phyloP scores from a whole-genome alignment of 2,329 filamentous ascomycete genomes.

The Cordyceps farinosa region DNA sequence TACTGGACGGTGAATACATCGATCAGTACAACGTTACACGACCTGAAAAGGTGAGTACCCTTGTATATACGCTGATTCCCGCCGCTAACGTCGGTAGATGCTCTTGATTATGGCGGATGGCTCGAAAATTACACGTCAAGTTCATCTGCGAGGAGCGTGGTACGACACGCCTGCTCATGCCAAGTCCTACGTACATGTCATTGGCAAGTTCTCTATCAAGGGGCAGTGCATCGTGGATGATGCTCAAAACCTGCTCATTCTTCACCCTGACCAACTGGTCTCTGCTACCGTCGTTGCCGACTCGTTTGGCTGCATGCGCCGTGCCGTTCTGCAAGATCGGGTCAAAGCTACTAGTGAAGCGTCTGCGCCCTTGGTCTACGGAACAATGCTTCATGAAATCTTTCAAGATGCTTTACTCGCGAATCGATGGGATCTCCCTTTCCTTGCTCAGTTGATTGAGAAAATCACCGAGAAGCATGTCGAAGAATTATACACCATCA shows the following conservation, averaged over 20 bases:
- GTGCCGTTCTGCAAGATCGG: constrained; percentile 89
- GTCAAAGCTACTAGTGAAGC: constrained; percentile 85
- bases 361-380: constrained; percentile 80
- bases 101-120: constrained; percentile 79
- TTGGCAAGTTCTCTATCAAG: constrained; percentile 66
- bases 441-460: constrained; percentile 64
- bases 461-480: constrained; percentile 71
- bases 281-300: constrained; percentile 96
- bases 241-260: constrained; percentile 74
- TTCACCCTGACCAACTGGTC: constrained; percentile 93
- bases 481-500: constrained; percentile 86
- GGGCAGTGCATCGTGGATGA: constrained; percentile 83
- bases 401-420: constrained; percentile 86
- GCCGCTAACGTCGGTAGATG: constrained; percentile 50
- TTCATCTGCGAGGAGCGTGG: constrained; percentile 84
- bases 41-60: constrained; percentile 65
- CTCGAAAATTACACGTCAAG: constrained; percentile 59
- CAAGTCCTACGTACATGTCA: constrained; percentile 79
- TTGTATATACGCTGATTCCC: background rate
- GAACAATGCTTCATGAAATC: constrained; percentile 89
- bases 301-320: constrained; percentile 85
- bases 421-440: constrained; percentile 74
- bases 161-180: constrained; percentile 71
- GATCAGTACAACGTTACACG: constrained; percentile 57
- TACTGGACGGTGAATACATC: constrained; percentile 65